phyloP scores from a whole-genome alignment of 2,329 filamentous ascomycete species.

The Exophiala xenobiotica region DNA sequence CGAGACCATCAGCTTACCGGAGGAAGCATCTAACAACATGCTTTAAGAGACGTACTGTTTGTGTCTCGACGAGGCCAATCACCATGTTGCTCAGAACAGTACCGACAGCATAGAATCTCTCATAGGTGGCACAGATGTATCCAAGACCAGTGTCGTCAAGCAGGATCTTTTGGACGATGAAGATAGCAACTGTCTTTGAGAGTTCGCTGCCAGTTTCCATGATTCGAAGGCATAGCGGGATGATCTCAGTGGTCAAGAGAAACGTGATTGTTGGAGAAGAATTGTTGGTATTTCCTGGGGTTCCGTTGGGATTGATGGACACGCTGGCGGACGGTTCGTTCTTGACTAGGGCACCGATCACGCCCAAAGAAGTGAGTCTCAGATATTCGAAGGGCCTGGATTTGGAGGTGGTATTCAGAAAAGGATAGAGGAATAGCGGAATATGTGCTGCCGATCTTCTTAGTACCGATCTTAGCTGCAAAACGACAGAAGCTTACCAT shows the following conservation, averaged over 20 bases:
- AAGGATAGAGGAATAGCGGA: constrained; percentile 94
- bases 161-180: constrained; percentile 98
- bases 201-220: constrained; percentile 99
- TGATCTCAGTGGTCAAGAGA: constrained; percentile 95
- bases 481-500: constrained; percentile 58
- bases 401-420: constrained; percentile 98
- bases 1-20: constrained; percentile 60
- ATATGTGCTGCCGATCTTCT: constrained; percentile 74
- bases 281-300: constrained; percentile 24
- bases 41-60: constrained; percentile 92
- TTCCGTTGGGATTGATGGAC: constrained; percentile 27
- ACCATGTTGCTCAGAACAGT: constrained; percentile 99
- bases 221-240: constrained; percentile 92
- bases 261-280: constrained; percentile 99
- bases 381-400: constrained; percentile 97
- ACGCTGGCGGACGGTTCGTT: constrained; percentile 62
- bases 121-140: constrained; percentile 98
- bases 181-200: constrained; percentile 98
- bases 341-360: constrained; percentile 96
- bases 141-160: constrained; percentile 94
- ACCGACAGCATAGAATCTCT: constrained; percentile 96
- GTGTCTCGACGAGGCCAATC: constrained; percentile 92
- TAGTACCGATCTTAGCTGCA: background rate
- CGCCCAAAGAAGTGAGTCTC: constrained; percentile 88
- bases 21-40: constrained; percentile 97